Evolutionary conservation across 371 early-diverging fungal genomes (phyloP), one percentile per base, ranked within the genome.

Genomic region (Actinomucor elegans): DNA sequence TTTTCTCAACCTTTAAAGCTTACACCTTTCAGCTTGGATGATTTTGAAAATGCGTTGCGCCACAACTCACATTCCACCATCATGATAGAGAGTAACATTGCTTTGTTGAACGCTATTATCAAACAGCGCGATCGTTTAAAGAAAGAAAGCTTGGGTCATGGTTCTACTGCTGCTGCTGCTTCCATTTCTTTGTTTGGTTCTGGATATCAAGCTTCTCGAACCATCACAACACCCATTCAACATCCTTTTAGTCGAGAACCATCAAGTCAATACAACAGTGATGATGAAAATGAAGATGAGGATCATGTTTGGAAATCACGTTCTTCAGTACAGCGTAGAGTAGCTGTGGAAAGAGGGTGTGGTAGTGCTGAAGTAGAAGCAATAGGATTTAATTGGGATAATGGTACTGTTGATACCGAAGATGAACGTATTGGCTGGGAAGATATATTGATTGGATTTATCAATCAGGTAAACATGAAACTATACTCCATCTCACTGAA

Each of bases 391-490:
- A 55, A 56, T 21, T 78, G 78, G 78, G 73, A 75, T 45, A 29
- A 48, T 21, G 59, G 61, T 14, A 58, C 66, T 1, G 63, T 78
- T 2, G 57, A 57, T 21, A 55, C 58, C 5, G 55, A 49, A 15
- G 57, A 69, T 37, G 72, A 77, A 34, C 60, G 78, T 11, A 48
- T 61, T 41, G 75, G 75, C 31, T 77, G 78, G 78, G 73, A 70
- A 48, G 65, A 72, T 58, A 67, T 68, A 2, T 54, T 78, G 38
- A 72, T 78, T 48, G 78, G 78, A 0, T 74, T 70, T 24, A 45
- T 78, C 6, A 67, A 78, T 55, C 71, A 78, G 52, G 76, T 75
- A 66, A 34, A 59, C 12, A 46, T 18, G 21, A 5, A 2, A 0
- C 23, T 14, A 26, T 29, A 7, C 24, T 10, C 2, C 3, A 31